phyloP scores from a whole-genome alignment of 306 rosid species.

The Castanea sativa region DNA sequence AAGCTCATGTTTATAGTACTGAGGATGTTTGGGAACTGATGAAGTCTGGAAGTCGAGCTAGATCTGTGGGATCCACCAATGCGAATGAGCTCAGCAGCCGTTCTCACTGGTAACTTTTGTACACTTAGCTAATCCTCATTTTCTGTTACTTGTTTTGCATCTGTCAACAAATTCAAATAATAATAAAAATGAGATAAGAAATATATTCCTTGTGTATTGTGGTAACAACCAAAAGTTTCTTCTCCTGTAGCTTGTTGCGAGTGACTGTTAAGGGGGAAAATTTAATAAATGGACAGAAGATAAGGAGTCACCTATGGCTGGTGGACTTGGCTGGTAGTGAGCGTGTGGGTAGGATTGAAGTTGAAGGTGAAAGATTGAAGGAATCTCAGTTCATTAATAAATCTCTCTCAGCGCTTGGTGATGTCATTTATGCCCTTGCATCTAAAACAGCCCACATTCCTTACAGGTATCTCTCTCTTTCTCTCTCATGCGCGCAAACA shows the following conservation, averaged over 20 bases:
- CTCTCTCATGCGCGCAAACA: background rate
- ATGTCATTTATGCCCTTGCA: slow-evolving; percentile 92
- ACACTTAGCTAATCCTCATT: background rate
- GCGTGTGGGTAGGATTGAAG: slow-evolving; percentile 95
- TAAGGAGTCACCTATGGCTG: slow-evolving; percentile 92
- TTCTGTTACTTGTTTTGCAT: background rate
- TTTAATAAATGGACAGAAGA: slow-evolving; percentile 72
- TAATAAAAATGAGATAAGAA: background rate
- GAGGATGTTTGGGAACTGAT: slow-evolving; percentile 85
- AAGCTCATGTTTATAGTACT: slow-evolving; percentile 62
- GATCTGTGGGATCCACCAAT: slow-evolving; percentile 97
- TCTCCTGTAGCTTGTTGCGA: slow-evolving; percentile 70
- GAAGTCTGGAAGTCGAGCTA: slow-evolving; percentile 67
- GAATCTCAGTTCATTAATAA: slow-evolving; percentile 96
- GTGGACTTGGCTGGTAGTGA: slow-evolving; percentile 99
- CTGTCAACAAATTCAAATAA: background rate
- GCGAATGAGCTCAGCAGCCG: slow-evolving; percentile 98
- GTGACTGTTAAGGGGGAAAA: slow-evolving; percentile 77
- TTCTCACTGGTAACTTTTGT: slow-evolving; percentile 74
- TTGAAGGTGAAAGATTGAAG: slow-evolving; percentile 94
- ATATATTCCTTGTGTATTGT: background rate
- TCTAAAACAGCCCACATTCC: slow-evolving; percentile 87
- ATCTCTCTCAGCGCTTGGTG: slow-evolving; percentile 96
- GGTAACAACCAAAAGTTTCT: slow-evolving; percentile 23
- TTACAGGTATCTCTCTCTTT: slow-evolving; percentile 58